Evolutionary conservation across 164 flowering plant species (phyloP).

Genomic region (Stephania yunnanensis): DNA sequence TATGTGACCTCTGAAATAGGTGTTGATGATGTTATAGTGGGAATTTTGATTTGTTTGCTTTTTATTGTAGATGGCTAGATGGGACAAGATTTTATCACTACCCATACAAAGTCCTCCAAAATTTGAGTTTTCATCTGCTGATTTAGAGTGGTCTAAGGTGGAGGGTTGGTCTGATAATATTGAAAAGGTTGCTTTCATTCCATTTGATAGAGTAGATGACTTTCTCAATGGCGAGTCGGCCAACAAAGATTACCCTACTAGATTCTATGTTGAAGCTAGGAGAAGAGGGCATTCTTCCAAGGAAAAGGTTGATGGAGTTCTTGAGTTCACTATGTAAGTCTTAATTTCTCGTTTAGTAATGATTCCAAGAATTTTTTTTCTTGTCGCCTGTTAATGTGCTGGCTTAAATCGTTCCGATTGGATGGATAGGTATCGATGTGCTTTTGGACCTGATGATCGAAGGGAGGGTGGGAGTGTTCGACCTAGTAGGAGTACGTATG

Average conservation of each 20-base stretch:
- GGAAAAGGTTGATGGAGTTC: slow-evolving; percentile 90
- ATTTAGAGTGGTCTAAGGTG: slow-evolving; percentile 84
- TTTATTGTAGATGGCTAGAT: slow-evolving; percentile 69
- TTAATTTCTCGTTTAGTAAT: neutral
- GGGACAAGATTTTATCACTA: slow-evolving; percentile 85
- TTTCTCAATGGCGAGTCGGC: slow-evolving; percentile 87
- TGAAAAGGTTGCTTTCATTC: slow-evolving; percentile 82
- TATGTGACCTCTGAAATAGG: no score
- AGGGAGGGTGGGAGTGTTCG: slow-evolving; percentile 79
- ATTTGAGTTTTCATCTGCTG: slow-evolving; percentile 70
- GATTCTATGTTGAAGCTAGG: slow-evolving; percentile 96
- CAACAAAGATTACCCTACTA: slow-evolving; percentile 80
- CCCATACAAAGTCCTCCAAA: slow-evolving; percentile 87
- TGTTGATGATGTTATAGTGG: neutral
- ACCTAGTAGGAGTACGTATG: slow-evolving; percentile 73
- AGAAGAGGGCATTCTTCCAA: slow-evolving; percentile 63
- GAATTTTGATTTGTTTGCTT: slow-evolving; percentile 2
- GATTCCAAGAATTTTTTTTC: neutral
- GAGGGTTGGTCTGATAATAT: slow-evolving; percentile 88
- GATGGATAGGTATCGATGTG: slow-evolving; percentile 92
- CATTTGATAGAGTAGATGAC: slow-evolving; percentile 89
- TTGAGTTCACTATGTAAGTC: slow-evolving; percentile 90
- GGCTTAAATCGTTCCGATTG: slow-evolving; percentile 10
- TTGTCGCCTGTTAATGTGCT: neutral
- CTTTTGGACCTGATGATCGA: slow-evolving; percentile 98